Conservation (phyloP, 345 rosid species). For the Linum trigynum region DNA sequence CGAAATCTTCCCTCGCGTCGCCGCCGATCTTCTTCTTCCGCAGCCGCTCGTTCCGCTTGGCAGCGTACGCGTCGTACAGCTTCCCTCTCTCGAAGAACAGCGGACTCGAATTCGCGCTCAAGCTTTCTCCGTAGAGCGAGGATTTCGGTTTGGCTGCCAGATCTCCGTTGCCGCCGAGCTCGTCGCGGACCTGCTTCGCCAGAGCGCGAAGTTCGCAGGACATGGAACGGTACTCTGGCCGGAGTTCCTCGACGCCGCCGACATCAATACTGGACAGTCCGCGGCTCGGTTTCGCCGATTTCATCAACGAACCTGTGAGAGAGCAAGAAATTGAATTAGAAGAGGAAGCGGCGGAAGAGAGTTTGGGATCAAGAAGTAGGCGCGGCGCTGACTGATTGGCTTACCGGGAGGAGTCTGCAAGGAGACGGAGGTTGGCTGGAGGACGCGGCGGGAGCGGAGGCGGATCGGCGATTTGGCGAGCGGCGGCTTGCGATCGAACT, state of each 20-base stretch:
- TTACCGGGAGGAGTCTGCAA: slow-evolving; percentile 64
- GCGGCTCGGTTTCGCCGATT: slow-evolving; percentile 39
- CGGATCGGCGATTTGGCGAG: slow-evolving; percentile 66
- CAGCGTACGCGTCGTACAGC: slow-evolving; percentile 71
- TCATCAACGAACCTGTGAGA: slow-evolving; percentile 44
- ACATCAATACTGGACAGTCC: slow-evolving; percentile 21
- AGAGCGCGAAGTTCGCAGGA: slow-evolving; percentile 57
- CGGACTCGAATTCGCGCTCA: slow-evolving; percentile 22
- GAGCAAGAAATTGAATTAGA: neutral
- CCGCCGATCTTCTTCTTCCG: slow-evolving; percentile 42
- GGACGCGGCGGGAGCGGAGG: slow-evolving; percentile 45
- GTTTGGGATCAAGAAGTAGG: neutral
- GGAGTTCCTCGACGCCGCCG: slow-evolving; percentile 15
- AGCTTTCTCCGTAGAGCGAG: neutral
- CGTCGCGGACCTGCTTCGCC: slow-evolving; percentile 41
- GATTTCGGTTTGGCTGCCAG: neutral
- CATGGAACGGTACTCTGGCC: slow-evolving; percentile 48
- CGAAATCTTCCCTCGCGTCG: slow-evolving; percentile 17
- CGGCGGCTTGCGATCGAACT: slow-evolving; percentile 56
- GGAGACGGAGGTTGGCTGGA: slow-evolving; percentile 31
- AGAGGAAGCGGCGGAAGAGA: neutral
- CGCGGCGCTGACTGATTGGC: neutral
- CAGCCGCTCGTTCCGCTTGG: slow-evolving; percentile 73
- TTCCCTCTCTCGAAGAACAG: slow-evolving; percentile 68
- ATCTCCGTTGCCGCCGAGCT: slow-evolving; percentile 24